phyloP scores from a whole-genome alignment of 1,139 yeast genomes.

The Pneumocystis oryctolagi region DNA sequence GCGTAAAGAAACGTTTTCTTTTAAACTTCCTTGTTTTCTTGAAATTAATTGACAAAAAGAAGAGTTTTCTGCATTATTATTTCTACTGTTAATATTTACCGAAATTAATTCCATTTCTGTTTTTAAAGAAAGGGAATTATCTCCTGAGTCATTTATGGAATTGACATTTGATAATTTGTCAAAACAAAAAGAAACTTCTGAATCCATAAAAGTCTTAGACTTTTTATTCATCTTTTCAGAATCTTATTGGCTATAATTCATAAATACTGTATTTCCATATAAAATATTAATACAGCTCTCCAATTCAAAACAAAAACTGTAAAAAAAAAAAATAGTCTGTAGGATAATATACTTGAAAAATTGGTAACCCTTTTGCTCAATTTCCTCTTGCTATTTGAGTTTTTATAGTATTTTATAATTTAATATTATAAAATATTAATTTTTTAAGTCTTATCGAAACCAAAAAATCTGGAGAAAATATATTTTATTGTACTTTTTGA shows the following conservation, averaged over 20 bases:
- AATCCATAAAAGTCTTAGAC: neutral
- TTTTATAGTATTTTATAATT: too few relatives aligned
- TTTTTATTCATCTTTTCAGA: neutral
- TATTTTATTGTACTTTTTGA: too few relatives aligned
- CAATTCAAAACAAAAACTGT: neutral
- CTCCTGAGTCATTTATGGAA: neutral
- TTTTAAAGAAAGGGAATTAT: neutral
- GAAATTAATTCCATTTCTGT: neutral
- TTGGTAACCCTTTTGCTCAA: too few relatives aligned
- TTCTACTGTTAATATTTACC: neutral
- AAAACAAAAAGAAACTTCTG: neutral
- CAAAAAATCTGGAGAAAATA: neutral
- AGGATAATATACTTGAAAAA: too few relatives aligned
- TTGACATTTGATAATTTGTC: neutral
- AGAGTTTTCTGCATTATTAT: neutral
- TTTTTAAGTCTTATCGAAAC: neutral
- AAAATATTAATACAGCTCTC: neutral
- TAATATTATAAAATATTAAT: too few relatives aligned
- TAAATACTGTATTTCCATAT: neutral
- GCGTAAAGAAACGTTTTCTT: neutral
- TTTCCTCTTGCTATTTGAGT: neutral
- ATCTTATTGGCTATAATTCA: neutral
- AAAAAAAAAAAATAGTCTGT: neutral
- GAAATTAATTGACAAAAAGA: neutral
- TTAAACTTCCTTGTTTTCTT: neutral